Conservation (phyloP, 2,329 filamentous ascomycete species). For the Anthostomella pinea region DNA sequence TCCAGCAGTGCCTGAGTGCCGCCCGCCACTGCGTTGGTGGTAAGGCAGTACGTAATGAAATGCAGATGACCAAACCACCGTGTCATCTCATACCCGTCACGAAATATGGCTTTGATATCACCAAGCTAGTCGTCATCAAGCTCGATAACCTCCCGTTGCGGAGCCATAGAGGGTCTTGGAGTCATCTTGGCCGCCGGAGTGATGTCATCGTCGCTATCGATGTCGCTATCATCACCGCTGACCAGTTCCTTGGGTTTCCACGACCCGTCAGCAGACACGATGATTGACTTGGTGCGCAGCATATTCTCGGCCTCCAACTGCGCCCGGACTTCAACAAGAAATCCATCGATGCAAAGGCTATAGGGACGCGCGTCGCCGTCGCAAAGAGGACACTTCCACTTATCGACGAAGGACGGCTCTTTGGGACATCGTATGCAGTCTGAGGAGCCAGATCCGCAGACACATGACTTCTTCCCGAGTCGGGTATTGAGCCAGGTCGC, state of each 20-base stretch:
- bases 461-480: slow-evolving; percentile 39
- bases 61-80: background rate
- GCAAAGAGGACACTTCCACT: slow-evolving; percentile 88
- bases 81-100: too few species aligned
- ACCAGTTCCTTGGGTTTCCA: slow-evolving; percentile 53
- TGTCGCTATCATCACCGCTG: slow-evolving; percentile 31
- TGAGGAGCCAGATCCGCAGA: slow-evolving; percentile 35
- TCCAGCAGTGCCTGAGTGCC: too few species aligned
- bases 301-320: slow-evolving; percentile 49
- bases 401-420: slow-evolving; percentile 60
- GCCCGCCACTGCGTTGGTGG: too few species aligned
- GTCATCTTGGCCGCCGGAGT: slow-evolving; percentile 9
- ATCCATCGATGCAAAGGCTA: slow-evolving; percentile 70
- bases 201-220: slow-evolving; percentile 29
- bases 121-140: slow-evolving; percentile 15
- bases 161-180: slow-evolving; percentile 8
- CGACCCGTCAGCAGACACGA: slow-evolving; percentile 59
- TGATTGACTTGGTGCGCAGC: slow-evolving; percentile 56
- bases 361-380: slow-evolving; percentile 71
- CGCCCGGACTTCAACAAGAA: slow-evolving; percentile 61
- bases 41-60: too few species aligned
- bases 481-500: slow-evolving; percentile 74
- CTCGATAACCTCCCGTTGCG: slow-evolving; percentile 22
- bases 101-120: background rate
- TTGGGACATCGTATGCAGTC: slow-evolving; percentile 36